Evolutionary conservation across 345 rosid genomes (phyloP).

Genomic region (Melaleuca alternifolia): DNA sequence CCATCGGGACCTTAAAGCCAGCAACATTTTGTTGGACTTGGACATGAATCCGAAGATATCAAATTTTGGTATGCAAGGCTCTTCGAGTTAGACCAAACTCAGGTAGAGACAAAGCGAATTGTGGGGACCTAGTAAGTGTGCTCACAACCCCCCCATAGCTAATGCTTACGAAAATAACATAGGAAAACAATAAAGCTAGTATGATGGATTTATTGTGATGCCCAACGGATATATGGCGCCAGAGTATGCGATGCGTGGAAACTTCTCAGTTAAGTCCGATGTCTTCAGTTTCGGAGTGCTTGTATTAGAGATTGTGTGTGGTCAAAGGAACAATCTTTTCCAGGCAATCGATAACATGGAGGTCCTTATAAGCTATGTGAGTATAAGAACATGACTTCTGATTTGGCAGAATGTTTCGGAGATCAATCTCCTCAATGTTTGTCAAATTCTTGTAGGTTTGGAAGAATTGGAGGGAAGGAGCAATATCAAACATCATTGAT

Average conservation of each 20-base stretch:
- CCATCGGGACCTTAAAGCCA: slow-evolving; percentile 36
- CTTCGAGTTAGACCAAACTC: slow-evolving; percentile 24
- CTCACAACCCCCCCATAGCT: rapidly evolving
- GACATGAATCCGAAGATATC: slow-evolving; percentile 35
- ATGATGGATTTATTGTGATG: neutral
- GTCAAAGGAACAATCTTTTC: slow-evolving; percentile 18
- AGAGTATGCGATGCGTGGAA: slow-evolving; percentile 40
- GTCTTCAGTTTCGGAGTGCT: slow-evolving; percentile 46
- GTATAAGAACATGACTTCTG: neutral
- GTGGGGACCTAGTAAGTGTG: slow-evolving; percentile 35
- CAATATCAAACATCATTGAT: slow-evolving; percentile 22
- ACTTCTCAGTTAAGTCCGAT: slow-evolving; percentile 40
- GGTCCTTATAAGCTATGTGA: slow-evolving; percentile 27
- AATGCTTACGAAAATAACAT: neutral
- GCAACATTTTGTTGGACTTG: slow-evolving; percentile 29
- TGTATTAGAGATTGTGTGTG: slow-evolving; percentile 36
- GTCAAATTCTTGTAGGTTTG: slow-evolving; percentile 30
- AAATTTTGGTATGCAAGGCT: slow-evolving; percentile 45
- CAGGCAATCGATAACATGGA: slow-evolving; percentile 1
- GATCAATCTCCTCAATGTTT: neutral
- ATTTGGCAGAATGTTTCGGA: neutral
- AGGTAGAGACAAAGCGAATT: slow-evolving; percentile 14
- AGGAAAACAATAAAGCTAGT: rapidly evolving
- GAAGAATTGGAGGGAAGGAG: slow-evolving; percentile 43
- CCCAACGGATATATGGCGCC: slow-evolving; percentile 41